Conservation (phyloP, 2,329 filamentous ascomycete genomes). For the Laburnicola sp. region DNA sequence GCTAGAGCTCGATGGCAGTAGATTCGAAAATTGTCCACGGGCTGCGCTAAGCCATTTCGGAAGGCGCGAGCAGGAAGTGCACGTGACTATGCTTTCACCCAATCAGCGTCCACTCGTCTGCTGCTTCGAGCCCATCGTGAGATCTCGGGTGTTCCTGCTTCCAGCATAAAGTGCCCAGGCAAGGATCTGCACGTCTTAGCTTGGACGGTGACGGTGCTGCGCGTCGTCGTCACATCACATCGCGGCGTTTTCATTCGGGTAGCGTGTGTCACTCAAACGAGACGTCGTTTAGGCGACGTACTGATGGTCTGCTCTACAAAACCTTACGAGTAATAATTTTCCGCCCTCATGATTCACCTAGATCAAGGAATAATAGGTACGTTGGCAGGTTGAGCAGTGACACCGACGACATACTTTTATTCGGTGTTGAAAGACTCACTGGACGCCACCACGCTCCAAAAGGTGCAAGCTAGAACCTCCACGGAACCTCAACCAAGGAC, state of each 20-base stretch:
- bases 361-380: no score
- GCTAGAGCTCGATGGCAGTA: conserved; percentile 16
- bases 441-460: conserved; percentile 14
- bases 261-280: neutral
- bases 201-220: conserved; percentile 25
- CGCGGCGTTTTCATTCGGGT: neutral
- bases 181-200: conserved; percentile 20
- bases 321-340: no score
- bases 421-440: neutral
- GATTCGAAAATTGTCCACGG: conserved; percentile 23
- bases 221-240: conserved; percentile 22
- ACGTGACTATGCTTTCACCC: conserved; percentile 14
- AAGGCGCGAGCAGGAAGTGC: neutral
- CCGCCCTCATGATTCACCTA: no score
- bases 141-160: conserved; percentile 28
- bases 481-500: conserved; percentile 14
- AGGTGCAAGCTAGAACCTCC: conserved; percentile 12
- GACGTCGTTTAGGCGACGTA: neutral
- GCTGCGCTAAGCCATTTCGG: conserved; percentile 12
- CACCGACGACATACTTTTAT: neutral
- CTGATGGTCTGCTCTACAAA: no score
- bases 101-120: conserved; percentile 17
- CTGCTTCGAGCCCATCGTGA: conserved; percentile 22
- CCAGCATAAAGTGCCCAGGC: conserved; percentile 27
- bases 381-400: no score